Evolutionary conservation across 2,329 filamentous ascomycete species (phyloP).

Genomic region (Amphichorda felina): DNA sequence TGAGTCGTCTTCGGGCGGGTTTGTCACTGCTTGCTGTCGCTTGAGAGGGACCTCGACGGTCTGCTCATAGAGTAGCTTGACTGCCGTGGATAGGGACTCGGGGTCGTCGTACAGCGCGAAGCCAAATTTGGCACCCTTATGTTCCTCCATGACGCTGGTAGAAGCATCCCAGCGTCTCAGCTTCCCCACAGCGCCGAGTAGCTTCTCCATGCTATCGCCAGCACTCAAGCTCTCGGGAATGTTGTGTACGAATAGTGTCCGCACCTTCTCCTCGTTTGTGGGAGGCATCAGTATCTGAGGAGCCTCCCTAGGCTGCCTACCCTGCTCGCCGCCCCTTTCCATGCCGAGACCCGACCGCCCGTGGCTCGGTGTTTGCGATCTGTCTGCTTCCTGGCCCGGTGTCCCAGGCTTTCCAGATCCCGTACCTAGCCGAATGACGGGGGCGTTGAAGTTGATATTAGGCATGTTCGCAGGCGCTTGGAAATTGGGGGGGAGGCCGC

Average conservation of each 20-base stretch:
- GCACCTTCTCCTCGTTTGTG: conserved; percentile 78
- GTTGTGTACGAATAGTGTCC: conserved; percentile 81
- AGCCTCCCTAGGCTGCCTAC: conserved; percentile 54
- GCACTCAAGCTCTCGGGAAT: conserved; percentile 69
- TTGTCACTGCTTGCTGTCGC: conserved; percentile 47
- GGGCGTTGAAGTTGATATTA: conserved; percentile 96
- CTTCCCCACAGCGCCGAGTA: conserved; percentile 66
- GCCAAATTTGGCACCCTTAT: conserved; percentile 78
- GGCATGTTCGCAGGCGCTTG: conserved; percentile 85
- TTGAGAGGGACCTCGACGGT: conserved; percentile 73
- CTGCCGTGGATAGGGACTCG: conserved; percentile 74
- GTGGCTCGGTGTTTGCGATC: conserved; percentile 13
- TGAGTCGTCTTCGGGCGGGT: conserved; percentile 27
- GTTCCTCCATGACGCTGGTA: conserved; percentile 45
- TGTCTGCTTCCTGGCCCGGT: conserved; percentile 32
- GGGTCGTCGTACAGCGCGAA: conserved; percentile 93
- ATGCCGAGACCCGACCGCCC: conserved; percentile 41
- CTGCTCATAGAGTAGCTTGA: conserved; percentile 73
- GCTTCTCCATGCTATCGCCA: conserved; percentile 67
- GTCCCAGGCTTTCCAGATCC: conserved; percentile 50
- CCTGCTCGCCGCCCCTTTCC: conserved; percentile 56
- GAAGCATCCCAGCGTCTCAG: conserved; percentile 78
- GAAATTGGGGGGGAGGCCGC: conserved; percentile 70
- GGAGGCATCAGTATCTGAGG: conserved; percentile 68
- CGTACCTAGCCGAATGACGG: conserved; percentile 87